Evolutionary conservation across 2,329 filamentous ascomycete species (phyloP), one percentile per base, ranked within the genome.

Genomic region (Shiraia bambusicola): DNA sequence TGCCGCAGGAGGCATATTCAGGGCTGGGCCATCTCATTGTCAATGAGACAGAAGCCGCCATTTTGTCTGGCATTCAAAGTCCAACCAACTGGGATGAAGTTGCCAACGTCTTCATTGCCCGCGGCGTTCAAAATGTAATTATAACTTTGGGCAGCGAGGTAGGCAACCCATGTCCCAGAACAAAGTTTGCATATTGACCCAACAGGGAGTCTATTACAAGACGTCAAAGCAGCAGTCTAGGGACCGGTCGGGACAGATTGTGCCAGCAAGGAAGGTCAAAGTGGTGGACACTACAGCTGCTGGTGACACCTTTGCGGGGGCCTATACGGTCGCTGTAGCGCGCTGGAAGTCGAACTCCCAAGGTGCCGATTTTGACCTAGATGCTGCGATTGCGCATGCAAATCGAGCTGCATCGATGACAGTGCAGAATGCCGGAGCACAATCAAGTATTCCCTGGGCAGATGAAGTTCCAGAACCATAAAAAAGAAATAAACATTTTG

Each of bases 231-330:
- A 70, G 19, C 73, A 72, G 37, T 76, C 73, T 1, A 64, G 66
- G 3, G 64, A 65, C 6, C 59, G 65, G 28, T 58, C 67, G 59
- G 82, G 50, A 0, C 55, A 54, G 9, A 63, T 75, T 17, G 69
- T 90, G 2, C 72, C 75, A 4, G 88, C 87, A 0, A 76, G 80
- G 48, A 85, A 86, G 67, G 85, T 88, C 13, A 71, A 78, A 42
- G 92, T 97, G 2, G 82, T 96, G 4, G 92, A 97, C 67, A 97
- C 92, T 1, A 97, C 92, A 6, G 92, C 87, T 2, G 93, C 93
- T 4, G 92, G 92, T 0, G 92, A 97, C 67, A 96, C 92, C 0
- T 96, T 96, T 71, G 88, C 94, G 4, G 92, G 93, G 2, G 86
- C 82, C 15, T 95, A 95, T 66, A 87, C 88, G 2, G 80, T 93